Conservation (phyloP, 768 basidiomycete species). For the Suillus variegatus region DNA sequence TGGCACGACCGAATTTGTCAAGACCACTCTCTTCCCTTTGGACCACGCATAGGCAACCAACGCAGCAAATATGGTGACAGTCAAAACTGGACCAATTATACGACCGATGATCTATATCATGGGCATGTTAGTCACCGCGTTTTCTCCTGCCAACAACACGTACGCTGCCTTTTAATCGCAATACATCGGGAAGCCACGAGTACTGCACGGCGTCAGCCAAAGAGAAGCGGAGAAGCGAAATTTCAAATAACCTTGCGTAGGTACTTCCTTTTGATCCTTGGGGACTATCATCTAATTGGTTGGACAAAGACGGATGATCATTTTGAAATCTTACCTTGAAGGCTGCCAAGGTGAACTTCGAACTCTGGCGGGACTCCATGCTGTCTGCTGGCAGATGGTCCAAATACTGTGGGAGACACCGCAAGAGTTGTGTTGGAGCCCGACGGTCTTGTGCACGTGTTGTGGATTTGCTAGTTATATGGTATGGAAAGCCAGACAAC, state of each 20-base stretch:
- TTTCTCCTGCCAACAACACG: constrained; percentile 27
- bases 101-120: constrained; percentile 59
- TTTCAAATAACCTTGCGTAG: constrained; percentile 47
- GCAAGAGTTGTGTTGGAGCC: no score
- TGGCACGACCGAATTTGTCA: constrained; percentile 86
- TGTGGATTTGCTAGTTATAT: background rate
- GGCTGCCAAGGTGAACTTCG: constrained; percentile 18
- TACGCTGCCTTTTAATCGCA: constrained; percentile 82
- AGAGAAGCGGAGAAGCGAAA: background rate
- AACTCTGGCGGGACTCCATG: constrained; percentile 27
- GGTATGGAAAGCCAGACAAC: background rate
- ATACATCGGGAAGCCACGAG: constrained; percentile 88
- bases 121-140: constrained; percentile 9
- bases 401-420: background rate
- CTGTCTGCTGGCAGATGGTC: background rate
- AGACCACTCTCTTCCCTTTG: constrained; percentile 56
- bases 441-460: no score
- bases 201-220: constrained; percentile 46
- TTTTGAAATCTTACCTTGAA: constrained; percentile 27
- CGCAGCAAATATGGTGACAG: constrained; percentile 75
- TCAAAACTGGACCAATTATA: constrained; percentile 81
- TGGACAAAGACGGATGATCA: background rate
- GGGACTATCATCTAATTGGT: constrained; percentile 27
- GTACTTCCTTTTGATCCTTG: constrained; percentile 51
- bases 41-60: constrained; percentile 59